Conservation (phyloP, 2,329 filamentous ascomycete genomes). For the Aspergillus puulaauensis region DNA sequence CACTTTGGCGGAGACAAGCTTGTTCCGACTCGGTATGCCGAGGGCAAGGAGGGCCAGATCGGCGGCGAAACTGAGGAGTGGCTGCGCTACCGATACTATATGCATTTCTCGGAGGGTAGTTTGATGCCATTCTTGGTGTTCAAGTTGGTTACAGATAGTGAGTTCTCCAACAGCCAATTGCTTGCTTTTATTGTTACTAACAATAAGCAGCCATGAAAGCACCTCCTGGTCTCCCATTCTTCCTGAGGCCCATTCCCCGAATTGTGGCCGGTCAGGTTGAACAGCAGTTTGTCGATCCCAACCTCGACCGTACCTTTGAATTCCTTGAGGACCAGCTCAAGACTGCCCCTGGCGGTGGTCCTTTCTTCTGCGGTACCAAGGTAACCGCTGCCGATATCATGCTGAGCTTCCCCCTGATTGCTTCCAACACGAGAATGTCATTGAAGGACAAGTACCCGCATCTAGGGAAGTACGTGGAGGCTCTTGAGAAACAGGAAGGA, state of each 20-base stretch:
- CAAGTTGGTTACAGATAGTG: conserved; percentile 60
- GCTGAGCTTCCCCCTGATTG: conserved; percentile 48
- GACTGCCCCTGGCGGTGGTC: conserved; percentile 39
- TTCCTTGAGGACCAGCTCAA: conserved; percentile 48
- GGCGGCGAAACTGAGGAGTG: conserved; percentile 61
- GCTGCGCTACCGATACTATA: conserved; percentile 64
- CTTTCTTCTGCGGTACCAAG: conserved; percentile 44
- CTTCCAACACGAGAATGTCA: conserved; percentile 34
- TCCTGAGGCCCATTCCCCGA: conserved; percentile 64
- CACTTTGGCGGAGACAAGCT: conserved; percentile 54
- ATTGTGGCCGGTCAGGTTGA: conserved; percentile 51
- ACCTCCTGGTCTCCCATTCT: conserved; percentile 61
- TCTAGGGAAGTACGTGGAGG: conserved; percentile 37
- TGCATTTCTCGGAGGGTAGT: conserved; percentile 84
- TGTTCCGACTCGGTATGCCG: conserved; percentile 51
- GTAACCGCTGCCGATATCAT: conserved; percentile 49
- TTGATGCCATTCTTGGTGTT: conserved; percentile 72
- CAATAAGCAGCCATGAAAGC: conserved; percentile 44
- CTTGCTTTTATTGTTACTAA: neutral
- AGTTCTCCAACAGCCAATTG: conserved; percentile 22
- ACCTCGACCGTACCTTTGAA: conserved; percentile 41
- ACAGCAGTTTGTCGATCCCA: conserved; percentile 39
- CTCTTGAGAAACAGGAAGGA: conserved; percentile 35
- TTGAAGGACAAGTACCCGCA: conserved; percentile 38
- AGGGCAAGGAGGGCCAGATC: conserved; percentile 54